Evolutionary conservation across 768 basidiomycete genomes (phyloP).

Genomic region (Mycena olivaceomarginata): DNA sequence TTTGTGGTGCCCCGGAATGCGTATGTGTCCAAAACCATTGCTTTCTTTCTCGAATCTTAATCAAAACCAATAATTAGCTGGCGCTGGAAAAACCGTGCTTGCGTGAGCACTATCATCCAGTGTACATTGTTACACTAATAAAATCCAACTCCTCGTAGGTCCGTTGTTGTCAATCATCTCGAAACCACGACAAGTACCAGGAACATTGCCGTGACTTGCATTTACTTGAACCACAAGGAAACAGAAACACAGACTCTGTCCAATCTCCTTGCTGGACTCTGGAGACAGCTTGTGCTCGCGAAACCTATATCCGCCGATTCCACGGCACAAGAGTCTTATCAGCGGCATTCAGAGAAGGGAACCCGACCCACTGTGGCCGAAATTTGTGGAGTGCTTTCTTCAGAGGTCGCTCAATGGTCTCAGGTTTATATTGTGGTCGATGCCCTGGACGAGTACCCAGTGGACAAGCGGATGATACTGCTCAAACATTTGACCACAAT

Average conservation of each 20-base stretch:
- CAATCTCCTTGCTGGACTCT: no score
- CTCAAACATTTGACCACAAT: background rate
- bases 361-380: background rate
- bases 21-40: background rate
- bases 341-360: background rate
- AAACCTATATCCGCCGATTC: background rate
- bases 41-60: background rate
- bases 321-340: background rate
- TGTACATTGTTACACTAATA: background rate
- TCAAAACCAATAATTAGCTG: background rate
- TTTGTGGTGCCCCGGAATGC: background rate
- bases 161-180: background rate
- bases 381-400: background rate
- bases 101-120: background rate
- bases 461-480: background rate
- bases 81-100: slow-evolving; percentile 1
- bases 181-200: background rate
- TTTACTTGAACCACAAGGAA: no score
- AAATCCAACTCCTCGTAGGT: no score
- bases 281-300: background rate
- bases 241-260: no score
- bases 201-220: background rate
- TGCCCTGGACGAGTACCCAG: slow-evolving; percentile 7
- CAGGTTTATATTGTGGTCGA: background rate
- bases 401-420: background rate